These are phyloP conservation scores for Cerioporus squamosus DNA, from an alignment of 1,284 basidiomycete genomes.

Conservation along the genomic window DNA sequence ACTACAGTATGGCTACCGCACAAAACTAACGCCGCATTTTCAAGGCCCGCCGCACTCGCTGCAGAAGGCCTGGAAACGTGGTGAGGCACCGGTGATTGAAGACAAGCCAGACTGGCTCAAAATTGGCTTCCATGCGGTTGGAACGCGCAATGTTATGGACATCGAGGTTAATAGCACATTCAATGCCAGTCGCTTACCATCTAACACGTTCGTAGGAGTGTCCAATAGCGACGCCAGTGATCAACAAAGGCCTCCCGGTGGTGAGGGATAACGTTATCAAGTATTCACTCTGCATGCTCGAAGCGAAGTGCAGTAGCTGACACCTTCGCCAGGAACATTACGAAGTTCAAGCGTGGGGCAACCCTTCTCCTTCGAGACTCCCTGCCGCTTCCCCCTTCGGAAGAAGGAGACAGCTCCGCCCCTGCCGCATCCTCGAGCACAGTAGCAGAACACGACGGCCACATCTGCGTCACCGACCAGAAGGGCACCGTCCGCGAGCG, in stretches of 20 bases:
- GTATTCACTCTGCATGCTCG: conserved; percentile 44
- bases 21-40: conserved; percentile 98
- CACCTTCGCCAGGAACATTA: conserved; percentile 66
- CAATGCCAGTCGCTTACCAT: not conserved
- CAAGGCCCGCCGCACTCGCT: conserved; percentile 73
- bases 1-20: conserved; percentile 90
- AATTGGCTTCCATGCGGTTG: conserved; percentile 91
- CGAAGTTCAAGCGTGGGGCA: conserved; percentile 86
- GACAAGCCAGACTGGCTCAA: conserved; percentile 66
- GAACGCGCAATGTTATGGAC: conserved; percentile 81
- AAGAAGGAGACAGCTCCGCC: not conserved
- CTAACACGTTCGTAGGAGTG: conserved; percentile 73
- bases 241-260: conserved; percentile 72
- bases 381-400: conserved; percentile 40
- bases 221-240: conserved; percentile 84
- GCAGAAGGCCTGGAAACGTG: conserved; percentile 36
- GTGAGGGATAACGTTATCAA: conserved; percentile 73
- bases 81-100: conserved; percentile 27
- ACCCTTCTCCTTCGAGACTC: conserved; percentile 94
- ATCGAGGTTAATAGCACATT: conserved; percentile 74
- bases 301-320: not conserved
- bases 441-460: conserved; percentile 43
- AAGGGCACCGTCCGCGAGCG: conserved; percentile 83
- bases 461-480: conserved; percentile 86
- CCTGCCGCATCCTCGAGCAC: conserved; percentile 3